A percentile compares a stretch with the other conserved stretches of the same genome.
These are phyloP conservation scores for Tricholoma saponaceum DNA, from an alignment of 768 basidiomycete species.

Conservation along the genomic window DNA sequence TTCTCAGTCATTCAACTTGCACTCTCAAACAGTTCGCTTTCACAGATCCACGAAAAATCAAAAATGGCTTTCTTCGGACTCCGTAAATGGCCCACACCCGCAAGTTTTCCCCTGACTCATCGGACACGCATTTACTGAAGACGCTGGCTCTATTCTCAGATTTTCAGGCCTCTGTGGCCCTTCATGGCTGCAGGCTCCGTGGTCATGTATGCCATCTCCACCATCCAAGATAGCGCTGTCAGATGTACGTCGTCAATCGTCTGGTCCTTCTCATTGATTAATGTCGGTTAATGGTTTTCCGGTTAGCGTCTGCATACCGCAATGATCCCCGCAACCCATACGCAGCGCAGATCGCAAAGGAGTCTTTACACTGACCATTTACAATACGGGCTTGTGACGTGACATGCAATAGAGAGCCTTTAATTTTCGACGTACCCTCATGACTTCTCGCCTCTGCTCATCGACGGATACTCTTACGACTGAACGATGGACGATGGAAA, in stretches of 20 bases:
- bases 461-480: too few species aligned
- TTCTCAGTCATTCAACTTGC: neutral
- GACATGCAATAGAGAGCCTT: conserved; percentile 10
- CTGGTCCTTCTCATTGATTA: neutral
- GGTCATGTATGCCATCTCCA: conserved; percentile 63
- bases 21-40: neutral
- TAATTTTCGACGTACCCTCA: neutral
- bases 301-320: conserved; percentile 58
- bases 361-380: conserved; percentile 37
- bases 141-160: conserved; percentile 30
- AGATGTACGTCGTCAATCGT: conserved; percentile 61
- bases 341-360: conserved; percentile 70
- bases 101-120: conserved; percentile 31
- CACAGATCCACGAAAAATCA: conserved; percentile 12
- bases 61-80: conserved; percentile 74
- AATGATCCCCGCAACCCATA: conserved; percentile 83
- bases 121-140: neutral
- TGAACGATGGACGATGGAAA: too few species aligned
- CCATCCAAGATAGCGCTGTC: conserved; percentile 65
- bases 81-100: conserved; percentile 80
- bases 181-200: conserved; percentile 66
- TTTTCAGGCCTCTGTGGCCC: conserved; percentile 74
- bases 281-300: conserved; percentile 1
- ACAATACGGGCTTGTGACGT: neutral
- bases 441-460: neutral